These are phyloP conservation scores for Bimuria novae-zelandiae DNA, from an alignment of 2,329 filamentous ascomycete genomes.

Conservation along the genomic window DNA sequence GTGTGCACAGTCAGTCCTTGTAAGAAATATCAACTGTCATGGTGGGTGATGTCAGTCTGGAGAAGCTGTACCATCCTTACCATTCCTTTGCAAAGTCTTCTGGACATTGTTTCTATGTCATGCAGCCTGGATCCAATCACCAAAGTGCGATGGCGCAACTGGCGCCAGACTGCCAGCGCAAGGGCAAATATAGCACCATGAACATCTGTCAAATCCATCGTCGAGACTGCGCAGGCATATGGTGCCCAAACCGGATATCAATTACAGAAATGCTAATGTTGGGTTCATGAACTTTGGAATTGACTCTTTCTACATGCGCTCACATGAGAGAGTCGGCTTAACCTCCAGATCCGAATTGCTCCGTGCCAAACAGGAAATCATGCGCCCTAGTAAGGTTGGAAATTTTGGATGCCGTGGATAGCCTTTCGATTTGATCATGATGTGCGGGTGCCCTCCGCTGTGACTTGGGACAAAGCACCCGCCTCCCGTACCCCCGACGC, in stretches of 20 bases:
- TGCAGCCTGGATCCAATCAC: no score
- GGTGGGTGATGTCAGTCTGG: no score
- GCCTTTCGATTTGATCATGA: constrained; percentile 46
- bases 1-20: no score
- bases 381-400: constrained; percentile 44
- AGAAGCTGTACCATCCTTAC: no score
- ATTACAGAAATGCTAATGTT: constrained; percentile 40
- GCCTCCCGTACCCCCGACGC: constrained; percentile 34
- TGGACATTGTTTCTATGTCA: no score
- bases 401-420: constrained; percentile 46
- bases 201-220: neutral
- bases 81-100: no score
- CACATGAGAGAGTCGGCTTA: constrained; percentile 47
- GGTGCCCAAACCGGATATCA: constrained; percentile 36
- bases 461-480: constrained; percentile 37
- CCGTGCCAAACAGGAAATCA: constrained; percentile 45
- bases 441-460: constrained; percentile 44
- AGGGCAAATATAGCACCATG: neutral
- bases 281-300: constrained; percentile 47
- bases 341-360: constrained; percentile 48
- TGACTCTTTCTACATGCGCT: constrained; percentile 46
- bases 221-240: constrained; percentile 1
- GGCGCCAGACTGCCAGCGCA: neutral
- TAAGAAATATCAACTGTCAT: no score
- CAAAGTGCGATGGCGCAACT: no score